Base-by-base conservation (phyloP, 2,329 filamentous ascomycete species). In the Trichoderma sp. region DNA sequence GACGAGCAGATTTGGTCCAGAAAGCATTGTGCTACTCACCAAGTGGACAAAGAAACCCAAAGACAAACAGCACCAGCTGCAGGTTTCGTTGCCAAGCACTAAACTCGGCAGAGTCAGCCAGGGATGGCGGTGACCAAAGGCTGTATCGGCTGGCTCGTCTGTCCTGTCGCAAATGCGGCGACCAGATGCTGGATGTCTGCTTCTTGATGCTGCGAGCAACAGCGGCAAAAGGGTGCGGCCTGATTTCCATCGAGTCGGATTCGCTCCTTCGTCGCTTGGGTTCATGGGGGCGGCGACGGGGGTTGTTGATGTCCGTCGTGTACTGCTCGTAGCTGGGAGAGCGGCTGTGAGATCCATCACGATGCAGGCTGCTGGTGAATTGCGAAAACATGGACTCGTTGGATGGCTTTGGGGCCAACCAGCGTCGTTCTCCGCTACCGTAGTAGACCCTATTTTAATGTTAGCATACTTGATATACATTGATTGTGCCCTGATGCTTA, bases 31-130 rank as follows among this genome's bases (percentile, higher is more conserved):
- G 11, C n/a, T 27, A 79, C 88, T 79, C 81, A 91, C 89, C 84
- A 71, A 93, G 85, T 6, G 92, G 93, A 75, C 93, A 88, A 58
- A 95, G 81, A 75, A 96, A 96, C 29, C 93, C 93, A 58, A 91
- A 53, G 68, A 89, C 88, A 79, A 96, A 96, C 60, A 92, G 82
- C 64, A 91, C 82, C 35, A 95, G 86, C 78, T 96, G 93, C 58
- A 89, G 81, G 75, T 94, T 94, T 71, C 91, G 87, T 72, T 87
- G 86, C 62, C 89, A 89, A 72, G 91, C 84, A 4, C 31, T 85
- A 43, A 86, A 87, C 49, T 89, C 87, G 3, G 86, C 80, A 11
- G 86, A 86, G 80, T 89, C 91, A 70, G 89, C 87, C 27, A 91
- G 81, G 1, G 89, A 90, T 0, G 93, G 93, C 1, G 92, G 89